Evolutionary conservation across 805 yeast genomes (phyloP).

Genomic region (Grigorovia humatica): DNA sequence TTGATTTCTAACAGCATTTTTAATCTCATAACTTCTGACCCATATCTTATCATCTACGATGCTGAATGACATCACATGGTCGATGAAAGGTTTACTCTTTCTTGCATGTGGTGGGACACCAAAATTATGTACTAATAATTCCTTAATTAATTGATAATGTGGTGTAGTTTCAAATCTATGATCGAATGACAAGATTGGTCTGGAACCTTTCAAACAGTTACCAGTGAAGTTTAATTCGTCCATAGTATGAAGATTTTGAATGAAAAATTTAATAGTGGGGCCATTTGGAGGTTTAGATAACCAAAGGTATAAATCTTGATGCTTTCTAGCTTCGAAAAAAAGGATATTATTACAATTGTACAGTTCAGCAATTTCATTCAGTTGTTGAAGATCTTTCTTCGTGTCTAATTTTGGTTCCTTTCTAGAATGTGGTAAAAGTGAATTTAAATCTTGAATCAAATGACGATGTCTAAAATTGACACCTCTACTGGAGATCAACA

Average conservation of each 20-base stretch:
- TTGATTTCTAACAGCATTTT: slow-evolving; percentile 42
- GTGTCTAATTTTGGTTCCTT: slow-evolving; percentile 94
- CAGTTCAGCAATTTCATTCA: slow-evolving; percentile 92
- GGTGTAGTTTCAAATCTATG: slow-evolving; percentile 57
- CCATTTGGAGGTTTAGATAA: slow-evolving; percentile 95
- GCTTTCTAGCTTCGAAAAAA: slow-evolving; percentile 93
- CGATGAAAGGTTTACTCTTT: slow-evolving; percentile 87
- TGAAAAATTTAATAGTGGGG: slow-evolving; percentile 86
- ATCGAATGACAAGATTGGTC: slow-evolving; percentile 89
- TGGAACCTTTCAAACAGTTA: slow-evolving; percentile 87
- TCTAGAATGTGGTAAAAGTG: slow-evolving; percentile 85
- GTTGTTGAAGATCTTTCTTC: slow-evolving; percentile 75
- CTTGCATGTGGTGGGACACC: slow-evolving; percentile 95
- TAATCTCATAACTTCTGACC: slow-evolving; percentile 90
- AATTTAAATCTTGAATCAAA: slow-evolving; percentile 67
- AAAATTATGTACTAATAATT: slow-evolving; percentile 67
- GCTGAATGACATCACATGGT: slow-evolving; percentile 88
- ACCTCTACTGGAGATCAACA: slow-evolving; percentile 89
- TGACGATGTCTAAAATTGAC: slow-evolving; percentile 94
- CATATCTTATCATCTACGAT: slow-evolving; percentile 90
- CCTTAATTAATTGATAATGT: slow-evolving; percentile 70
- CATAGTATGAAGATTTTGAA: slow-evolving; percentile 91
- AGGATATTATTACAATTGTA: slow-evolving; percentile 93
- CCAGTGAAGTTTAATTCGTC: slow-evolving; percentile 96
- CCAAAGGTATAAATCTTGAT: slow-evolving; percentile 91